phyloP scores from a whole-genome alignment of 139 green algal genomes.

The Marvania coccoides region DNA sequence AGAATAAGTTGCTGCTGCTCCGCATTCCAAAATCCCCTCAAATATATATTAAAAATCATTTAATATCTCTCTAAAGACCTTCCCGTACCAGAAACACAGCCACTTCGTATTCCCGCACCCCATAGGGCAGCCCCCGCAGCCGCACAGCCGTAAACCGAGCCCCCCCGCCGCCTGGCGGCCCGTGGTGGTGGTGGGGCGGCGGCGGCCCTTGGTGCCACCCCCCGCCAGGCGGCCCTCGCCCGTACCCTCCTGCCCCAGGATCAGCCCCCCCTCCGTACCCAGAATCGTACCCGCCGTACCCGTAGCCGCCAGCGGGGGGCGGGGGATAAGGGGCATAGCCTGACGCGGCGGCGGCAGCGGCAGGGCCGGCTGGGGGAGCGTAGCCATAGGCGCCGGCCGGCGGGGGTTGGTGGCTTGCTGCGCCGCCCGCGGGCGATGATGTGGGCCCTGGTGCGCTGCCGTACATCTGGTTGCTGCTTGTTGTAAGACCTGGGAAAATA shows the following conservation, averaged over 20 bases:
- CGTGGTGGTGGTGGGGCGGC: neutral
- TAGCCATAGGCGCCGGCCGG: neutral
- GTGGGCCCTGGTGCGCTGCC: too few species aligned
- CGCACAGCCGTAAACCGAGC: slow-evolving; percentile 2
- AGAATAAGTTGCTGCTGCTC: too few species aligned
- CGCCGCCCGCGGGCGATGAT: too few species aligned
- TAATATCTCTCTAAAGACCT: too few species aligned
- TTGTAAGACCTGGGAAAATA: too few species aligned
- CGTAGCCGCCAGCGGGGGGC: neutral
- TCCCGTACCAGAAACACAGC: slow-evolving; percentile 63
- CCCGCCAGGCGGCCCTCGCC: neutral
- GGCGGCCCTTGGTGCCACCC: neutral
- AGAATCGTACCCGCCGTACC: neutral
- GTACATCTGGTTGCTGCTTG: too few species aligned
- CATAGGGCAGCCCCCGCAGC: slow-evolving; percentile 70
- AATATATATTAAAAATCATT: too few species aligned
- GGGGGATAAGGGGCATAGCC: too few species aligned
- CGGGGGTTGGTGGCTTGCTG: too few species aligned
- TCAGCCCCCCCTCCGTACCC: neutral
- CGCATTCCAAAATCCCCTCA: too few species aligned
- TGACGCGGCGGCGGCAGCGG: neutral
- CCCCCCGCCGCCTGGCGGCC: neutral
- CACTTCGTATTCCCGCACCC: slow-evolving; percentile 67
- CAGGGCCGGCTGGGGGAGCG: neutral
- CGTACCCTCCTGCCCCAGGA: neutral